These are phyloP conservation scores for Dioscorea cayenensis DNA, from an alignment of 116 monocot species.

Conservation along the genomic window DNA sequence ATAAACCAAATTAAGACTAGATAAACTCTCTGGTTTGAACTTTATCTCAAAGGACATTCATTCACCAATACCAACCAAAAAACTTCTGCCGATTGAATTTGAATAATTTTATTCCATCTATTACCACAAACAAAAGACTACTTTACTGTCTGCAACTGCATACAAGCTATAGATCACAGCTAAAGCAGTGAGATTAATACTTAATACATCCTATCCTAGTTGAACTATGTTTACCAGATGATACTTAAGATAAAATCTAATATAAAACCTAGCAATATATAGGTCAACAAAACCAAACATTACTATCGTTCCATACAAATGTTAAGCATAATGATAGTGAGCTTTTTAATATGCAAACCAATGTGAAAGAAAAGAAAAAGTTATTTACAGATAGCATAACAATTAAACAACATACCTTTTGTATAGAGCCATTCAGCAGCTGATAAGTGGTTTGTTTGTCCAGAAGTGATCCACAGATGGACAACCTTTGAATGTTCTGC, in stretches of 20 bases:
- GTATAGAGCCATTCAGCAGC: constrained; percentile 58
- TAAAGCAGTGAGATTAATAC: background rate
- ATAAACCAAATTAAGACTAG: background rate
- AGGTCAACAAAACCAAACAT: background rate
- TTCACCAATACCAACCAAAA: background rate
- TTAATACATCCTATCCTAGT: background rate
- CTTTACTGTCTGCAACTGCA: background rate
- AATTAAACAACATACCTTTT: constrained; percentile 47
- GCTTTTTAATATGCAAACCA: background rate
- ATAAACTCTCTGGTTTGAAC: background rate
- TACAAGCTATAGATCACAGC: background rate
- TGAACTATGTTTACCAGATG: background rate
- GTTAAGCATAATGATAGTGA: background rate
- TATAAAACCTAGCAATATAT: background rate
- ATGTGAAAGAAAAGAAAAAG: background rate
- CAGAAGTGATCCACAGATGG: constrained; percentile 21
- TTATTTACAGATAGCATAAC: background rate
- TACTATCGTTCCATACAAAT: background rate
- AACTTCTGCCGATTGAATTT: background rate
- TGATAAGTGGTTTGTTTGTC: constrained; percentile 21
- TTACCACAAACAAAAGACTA: too few relatives aligned
- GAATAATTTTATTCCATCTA: too few relatives aligned
- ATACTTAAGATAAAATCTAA: background rate
- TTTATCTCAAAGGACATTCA: background rate
- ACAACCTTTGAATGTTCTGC: constrained; percentile 62